Conservation (phyloP, 2,329 filamentous ascomycete species). For the Claviceps paspali region DNA sequence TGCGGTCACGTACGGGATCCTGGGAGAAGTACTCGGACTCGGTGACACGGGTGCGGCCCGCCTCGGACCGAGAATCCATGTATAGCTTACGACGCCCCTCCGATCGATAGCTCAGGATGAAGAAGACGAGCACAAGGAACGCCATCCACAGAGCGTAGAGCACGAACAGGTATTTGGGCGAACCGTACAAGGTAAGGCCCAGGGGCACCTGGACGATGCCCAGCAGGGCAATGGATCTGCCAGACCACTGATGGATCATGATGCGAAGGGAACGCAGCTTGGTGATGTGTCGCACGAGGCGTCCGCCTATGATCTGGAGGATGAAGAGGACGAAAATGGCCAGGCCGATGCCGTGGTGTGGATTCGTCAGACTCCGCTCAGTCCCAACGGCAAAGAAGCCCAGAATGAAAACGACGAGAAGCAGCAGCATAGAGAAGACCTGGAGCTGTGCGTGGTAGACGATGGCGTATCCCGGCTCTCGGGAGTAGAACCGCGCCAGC, state of each 20-base stretch:
- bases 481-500: conserved; percentile 54
- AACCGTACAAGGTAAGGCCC: conserved; percentile 83
- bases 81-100: conserved; percentile 39
- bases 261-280: conserved; percentile 33
- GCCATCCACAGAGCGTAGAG: conserved; percentile 69
- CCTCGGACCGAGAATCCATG: conserved; percentile 40
- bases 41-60: conserved; percentile 22
- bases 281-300: conserved; percentile 40
- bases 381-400: conserved; percentile 69
- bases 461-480: conserved; percentile 44
- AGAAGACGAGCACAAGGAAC: conserved; percentile 58
- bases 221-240: conserved; percentile 60
- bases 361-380: conserved; percentile 57
- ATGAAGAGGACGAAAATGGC: conserved; percentile 62
- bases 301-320: conserved; percentile 55
- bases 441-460: conserved; percentile 62
- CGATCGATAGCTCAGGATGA: conserved; percentile 60
- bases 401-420: conserved; percentile 57
- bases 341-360: conserved; percentile 71
- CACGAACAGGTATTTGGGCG: conserved; percentile 71
- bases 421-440: conserved; percentile 49
- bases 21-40: conserved; percentile 26
- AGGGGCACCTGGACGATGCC: conserved; percentile 79
- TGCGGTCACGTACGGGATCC: conserved; percentile 17
- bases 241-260: conserved; percentile 78